Conservation (phyloP, 345 rosid species). For the rapeseed (Brassica napus) region DNA sequence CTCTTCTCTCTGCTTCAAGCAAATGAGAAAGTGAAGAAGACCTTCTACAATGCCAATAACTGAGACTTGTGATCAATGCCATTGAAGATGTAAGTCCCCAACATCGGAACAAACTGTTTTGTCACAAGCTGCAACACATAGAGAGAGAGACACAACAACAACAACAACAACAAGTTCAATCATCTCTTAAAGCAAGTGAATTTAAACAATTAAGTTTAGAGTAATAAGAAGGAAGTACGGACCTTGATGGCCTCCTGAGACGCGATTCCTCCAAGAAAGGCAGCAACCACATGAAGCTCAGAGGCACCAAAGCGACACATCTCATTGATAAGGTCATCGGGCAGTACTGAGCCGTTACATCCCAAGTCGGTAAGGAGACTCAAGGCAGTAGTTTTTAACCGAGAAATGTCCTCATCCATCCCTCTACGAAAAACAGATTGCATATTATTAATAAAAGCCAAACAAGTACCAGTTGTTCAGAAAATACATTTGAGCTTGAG, state of each 20-base stretch:
- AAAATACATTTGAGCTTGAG: neutral
- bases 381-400: constrained; percentile 69
- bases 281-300: constrained; percentile 94
- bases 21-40: constrained; percentile 9
- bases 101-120: constrained; percentile 87
- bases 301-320: constrained; percentile 97
- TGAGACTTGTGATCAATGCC: constrained; percentile 98
- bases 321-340: constrained; percentile 90
- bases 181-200: neutral
- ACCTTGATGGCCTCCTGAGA: constrained; percentile 98
- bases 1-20: constrained; percentile 18
- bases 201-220: constrained; percentile 4
- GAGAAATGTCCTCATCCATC: constrained; percentile 90
- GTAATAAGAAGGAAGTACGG: neutral
- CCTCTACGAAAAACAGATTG: constrained; percentile 43
- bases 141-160: neutral
- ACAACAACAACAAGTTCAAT: neutral
- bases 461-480: neutral
- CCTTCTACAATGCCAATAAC: constrained; percentile 53
- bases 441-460: constrained; percentile 24
- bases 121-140: constrained; percentile 69
- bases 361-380: constrained; percentile 80
- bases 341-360: constrained; percentile 76
- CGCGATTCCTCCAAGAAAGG: constrained; percentile 88
- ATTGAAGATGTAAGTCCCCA: constrained; percentile 83